Conservation (phyloP, 2,329 filamentous ascomycete species). For the Cordyceps javanica region DNA sequence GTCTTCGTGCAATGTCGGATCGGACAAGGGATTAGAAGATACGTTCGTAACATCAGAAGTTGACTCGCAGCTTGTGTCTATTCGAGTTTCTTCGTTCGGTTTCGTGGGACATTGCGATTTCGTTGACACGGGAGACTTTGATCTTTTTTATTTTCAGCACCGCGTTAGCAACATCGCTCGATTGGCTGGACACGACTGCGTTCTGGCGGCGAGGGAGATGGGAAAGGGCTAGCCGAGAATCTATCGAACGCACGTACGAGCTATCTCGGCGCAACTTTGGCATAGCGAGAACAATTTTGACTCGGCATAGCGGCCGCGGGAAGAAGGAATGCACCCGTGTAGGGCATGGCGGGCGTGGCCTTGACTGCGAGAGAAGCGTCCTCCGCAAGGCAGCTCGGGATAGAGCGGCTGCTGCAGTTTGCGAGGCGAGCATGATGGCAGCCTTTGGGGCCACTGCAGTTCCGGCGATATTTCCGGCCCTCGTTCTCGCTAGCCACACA, state of each 20-base stretch:
- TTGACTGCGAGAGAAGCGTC: neutral
- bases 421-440: neutral
- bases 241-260: neutral
- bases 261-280: neutral
- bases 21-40: neutral
- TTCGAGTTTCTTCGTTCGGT: neutral
- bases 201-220: too few relatives aligned
- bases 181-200: neutral
- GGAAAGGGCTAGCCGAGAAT: neutral
- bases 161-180: neutral
- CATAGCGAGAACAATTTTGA: neutral
- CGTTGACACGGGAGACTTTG: neutral
- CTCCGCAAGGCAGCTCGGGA: neutral
- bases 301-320: neutral
- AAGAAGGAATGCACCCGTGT: neutral
- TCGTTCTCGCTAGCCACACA: neutral
- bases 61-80: neutral
- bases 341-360: neutral
- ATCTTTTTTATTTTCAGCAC: neutral
- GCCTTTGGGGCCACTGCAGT: neutral
- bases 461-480: neutral
- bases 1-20: slow-evolving; percentile 59
- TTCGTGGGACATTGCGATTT: neutral
- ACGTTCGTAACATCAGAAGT: neutral
- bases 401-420: neutral